Evolutionary conservation across 176 grass and related monocot genomes (phyloP).

Genomic region (Musa itinerans): DNA sequence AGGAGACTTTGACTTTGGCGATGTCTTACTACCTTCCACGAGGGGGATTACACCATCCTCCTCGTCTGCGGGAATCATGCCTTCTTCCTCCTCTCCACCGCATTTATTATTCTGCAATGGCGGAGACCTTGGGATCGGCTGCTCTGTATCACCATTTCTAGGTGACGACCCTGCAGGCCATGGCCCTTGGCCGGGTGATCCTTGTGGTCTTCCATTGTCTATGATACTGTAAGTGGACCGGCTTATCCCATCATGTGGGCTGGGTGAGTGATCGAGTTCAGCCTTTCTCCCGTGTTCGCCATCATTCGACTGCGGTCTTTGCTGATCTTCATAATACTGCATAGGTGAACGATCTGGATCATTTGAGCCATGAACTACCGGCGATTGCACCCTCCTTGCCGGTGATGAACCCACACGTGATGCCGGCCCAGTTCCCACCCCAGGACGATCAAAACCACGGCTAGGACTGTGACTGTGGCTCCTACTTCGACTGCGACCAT

Average conservation of each 20-base stretch:
- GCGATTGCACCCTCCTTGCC: conserved; percentile 25
- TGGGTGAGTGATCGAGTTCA: conserved; percentile 34
- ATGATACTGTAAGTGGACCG: conserved; percentile 27
- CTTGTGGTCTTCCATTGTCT: conserved; percentile 37
- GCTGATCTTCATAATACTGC: conserved; percentile 11
- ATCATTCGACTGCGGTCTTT: conserved; percentile 21
- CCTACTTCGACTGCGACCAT: conserved; percentile 33
- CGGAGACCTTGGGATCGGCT: conserved; percentile 9
- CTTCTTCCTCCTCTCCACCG: conserved; percentile 61
- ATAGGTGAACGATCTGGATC: conserved; percentile 12
- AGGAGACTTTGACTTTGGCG: background rate
- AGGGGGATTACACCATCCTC: conserved; percentile 37
- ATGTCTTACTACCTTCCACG: conserved; percentile 21
- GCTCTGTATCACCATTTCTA: conserved; percentile 13
- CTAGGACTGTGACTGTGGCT: conserved; percentile 41
- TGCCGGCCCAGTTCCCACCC: conserved; percentile 18
- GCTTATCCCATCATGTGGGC: conserved; percentile 29
- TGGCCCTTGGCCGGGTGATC: conserved; percentile 29
- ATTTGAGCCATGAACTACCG: conserved; percentile 15
- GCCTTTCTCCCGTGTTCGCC: conserved; percentile 30
- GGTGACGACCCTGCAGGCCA: conserved; percentile 10
- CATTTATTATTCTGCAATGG: conserved; percentile 11
- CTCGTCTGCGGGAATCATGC: conserved; percentile 44
- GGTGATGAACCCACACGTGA: conserved; percentile 12
- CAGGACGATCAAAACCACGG: conserved; percentile 27